Base-by-base conservation (phyloP, 176 grass and related monocot species). In the Chrysopogon serrulatus region DNA sequence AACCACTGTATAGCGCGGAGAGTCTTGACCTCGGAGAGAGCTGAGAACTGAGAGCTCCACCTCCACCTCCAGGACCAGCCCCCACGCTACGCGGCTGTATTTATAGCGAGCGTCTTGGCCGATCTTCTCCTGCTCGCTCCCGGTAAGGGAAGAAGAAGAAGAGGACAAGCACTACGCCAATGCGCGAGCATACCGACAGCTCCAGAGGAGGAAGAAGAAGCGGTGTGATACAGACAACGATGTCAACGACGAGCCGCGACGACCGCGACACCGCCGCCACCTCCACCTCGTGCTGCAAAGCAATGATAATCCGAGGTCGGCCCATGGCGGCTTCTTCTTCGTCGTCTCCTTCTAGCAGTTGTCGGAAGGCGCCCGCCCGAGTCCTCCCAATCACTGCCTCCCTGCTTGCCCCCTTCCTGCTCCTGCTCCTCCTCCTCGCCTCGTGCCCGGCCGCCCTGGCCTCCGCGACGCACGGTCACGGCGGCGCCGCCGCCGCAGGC, bases 331-430 rank as follows among this genome's bases (percentile, higher is more conserved):
- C 61, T 31, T 10, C 24, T 26, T 1, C 16, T 5, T 1, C 54
- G 36, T 5, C 3, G 36, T 18, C 47, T 56, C n/a, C 21, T 24
- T 10, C 9, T 24, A 26, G 23, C 37, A 39, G 37, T 0, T 39
- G 37, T 79, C 21, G 19, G 82, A 85, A 48, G 39, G 13, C n/a
- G 45, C 3, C 45, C 15, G 45, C 44, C 44, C 40, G 51, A 23
- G 3, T 18, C 15, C 37, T 3, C 21, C 74, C 61, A 54, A 24
- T 41, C 33, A 69, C 71, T 71, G 51, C 33, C 11, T 64, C 74
- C 27, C 9, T 73, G 49, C 84, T 57, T 59, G 83, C 82, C 65
- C 40, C 75, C 68, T 87, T 87, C 24, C 68, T 87, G n/a, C 68
- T 76, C 6, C 16, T 81, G 8, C 32, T 86, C 16, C 61, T 4